Conservation (phyloP, 352 stramenopile genomes). For the Plasmopara viticola region DNA sequence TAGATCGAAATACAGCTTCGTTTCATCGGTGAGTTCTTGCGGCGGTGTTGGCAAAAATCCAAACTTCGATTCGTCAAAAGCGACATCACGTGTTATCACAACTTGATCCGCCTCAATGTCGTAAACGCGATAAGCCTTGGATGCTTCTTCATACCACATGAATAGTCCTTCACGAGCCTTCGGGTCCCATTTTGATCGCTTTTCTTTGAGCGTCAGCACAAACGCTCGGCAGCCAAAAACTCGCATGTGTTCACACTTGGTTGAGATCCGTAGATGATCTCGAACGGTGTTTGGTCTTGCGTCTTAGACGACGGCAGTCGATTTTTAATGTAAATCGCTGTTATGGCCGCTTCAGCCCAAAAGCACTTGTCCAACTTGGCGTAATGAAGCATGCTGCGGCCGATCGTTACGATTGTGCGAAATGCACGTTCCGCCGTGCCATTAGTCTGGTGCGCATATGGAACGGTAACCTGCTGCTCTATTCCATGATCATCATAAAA, state of each 20-base stretch:
- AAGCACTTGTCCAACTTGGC: too few species aligned
- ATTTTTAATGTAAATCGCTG: constrained; percentile 5
- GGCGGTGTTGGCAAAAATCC: not conserved
- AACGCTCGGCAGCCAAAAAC: not conserved
- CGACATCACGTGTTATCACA: not conserved
- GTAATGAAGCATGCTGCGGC: not conserved
- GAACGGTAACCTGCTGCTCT: constrained; percentile 10
- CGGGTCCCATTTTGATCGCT: too few species aligned
- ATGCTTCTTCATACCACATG: not conserved
- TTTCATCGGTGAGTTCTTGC: not conserved
- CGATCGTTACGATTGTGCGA: constrained; percentile 8
- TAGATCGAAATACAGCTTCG: not conserved
- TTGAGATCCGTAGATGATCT: constrained; percentile 6
- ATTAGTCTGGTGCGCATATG: constrained; percentile 11
- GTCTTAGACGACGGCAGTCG: too few species aligned
- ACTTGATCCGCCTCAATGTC: not conserved
- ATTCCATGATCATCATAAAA: constrained; percentile 10
- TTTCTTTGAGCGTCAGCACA: too few species aligned
- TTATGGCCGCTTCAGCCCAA: constrained; percentile 8
- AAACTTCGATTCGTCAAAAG: not conserved
- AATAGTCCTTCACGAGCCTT: too few species aligned
- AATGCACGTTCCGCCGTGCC: constrained; percentile 8
- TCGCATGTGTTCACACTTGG: constrained; percentile 11
- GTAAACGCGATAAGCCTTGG: constrained; percentile 5
- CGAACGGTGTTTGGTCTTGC: constrained; percentile 2